Conservation (phyloP, 2,329 filamentous ascomycete genomes). For the Fusarium nygamai region DNA sequence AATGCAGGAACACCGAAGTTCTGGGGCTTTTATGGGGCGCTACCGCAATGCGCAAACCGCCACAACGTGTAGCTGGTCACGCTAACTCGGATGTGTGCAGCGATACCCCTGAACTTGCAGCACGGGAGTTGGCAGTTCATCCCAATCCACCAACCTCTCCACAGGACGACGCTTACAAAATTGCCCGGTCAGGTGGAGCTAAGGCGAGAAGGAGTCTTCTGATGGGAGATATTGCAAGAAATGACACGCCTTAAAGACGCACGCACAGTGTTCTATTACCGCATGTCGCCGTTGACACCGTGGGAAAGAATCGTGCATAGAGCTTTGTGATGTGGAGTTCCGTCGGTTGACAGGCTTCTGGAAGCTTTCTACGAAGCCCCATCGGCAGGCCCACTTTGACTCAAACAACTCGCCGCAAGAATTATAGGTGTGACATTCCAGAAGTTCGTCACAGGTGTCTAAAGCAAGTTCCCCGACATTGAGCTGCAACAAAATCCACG, state of each 20-base stretch:
- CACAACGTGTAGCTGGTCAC: conserved; percentile 36
- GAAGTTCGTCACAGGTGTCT: conserved; percentile 7
- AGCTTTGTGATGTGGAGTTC: conserved; percentile 8
- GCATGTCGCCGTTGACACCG: conserved; percentile 8
- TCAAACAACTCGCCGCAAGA: conserved; percentile 30
- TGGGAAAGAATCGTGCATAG: conserved; percentile 19
- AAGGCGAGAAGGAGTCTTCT: conserved; percentile 21
- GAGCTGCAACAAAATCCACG: conserved; percentile 14
- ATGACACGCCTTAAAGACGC: conserved; percentile 3
- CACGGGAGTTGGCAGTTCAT: conserved; percentile 42
- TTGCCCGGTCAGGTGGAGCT: conserved; percentile 28
- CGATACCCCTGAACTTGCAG: conserved; percentile 39
- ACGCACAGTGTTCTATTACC: conserved; percentile 27
- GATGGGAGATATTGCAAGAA: conserved; percentile 2
- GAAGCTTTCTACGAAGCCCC: conserved; percentile 43
- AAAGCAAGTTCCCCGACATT: background rate
- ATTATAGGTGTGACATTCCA: conserved; percentile 29
- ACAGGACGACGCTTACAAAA: conserved; percentile 34
- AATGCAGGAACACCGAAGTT: conserved; percentile 46
- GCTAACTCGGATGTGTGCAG: conserved; percentile 32
- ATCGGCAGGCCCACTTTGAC: conserved; percentile 35
- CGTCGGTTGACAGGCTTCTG: conserved; percentile 40
- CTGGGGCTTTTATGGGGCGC: conserved; percentile 40
- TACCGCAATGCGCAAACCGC: conserved; percentile 35
- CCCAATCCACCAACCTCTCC: conserved; percentile 34